Evolutionary conservation across 176 grass and related monocot genomes (phyloP).

Genomic region (Phoenix dactylifera): DNA sequence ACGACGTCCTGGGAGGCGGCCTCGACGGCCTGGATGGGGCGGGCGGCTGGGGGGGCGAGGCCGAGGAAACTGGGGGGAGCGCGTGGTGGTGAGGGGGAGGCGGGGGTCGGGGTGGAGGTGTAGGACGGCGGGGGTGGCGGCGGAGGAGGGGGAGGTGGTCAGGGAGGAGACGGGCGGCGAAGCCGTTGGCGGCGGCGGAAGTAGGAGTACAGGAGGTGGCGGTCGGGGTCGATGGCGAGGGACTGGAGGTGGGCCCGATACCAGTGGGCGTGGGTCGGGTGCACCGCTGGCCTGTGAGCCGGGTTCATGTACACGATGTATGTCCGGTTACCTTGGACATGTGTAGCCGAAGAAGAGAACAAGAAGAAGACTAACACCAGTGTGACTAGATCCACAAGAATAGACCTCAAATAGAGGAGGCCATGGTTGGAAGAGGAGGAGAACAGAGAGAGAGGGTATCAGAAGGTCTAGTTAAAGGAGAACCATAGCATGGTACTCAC

Average conservation of each 20-base stretch:
- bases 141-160: constrained; percentile 49
- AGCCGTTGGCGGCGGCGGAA: constrained; percentile 53
- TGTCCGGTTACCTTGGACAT: constrained; percentile 18
- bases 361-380: too few relatives aligned
- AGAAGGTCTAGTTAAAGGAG: too few relatives aligned
- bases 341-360: too few relatives aligned
- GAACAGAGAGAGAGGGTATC: too few relatives aligned
- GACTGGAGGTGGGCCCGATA: constrained; percentile 65
- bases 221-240: constrained; percentile 53
- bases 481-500: too few relatives aligned
- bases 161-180: constrained; percentile 52
- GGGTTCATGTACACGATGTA: constrained; percentile 97
- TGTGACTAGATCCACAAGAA: too few relatives aligned
- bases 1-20: constrained; percentile 65
- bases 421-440: too few relatives aligned
- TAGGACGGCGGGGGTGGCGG: constrained; percentile 54
- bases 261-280: constrained; percentile 51
- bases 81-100: constrained; percentile 67
- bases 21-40: constrained; percentile 34
- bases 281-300: constrained; percentile 35
- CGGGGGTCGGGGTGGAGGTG: constrained; percentile 52
- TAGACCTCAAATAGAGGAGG: too few relatives aligned
- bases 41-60: constrained; percentile 14
- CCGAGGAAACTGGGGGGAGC: constrained; percentile 82
- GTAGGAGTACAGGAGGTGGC: constrained; percentile 82